A percentile compares a stretch with the other conserved stretches of the same genome.
phyloP scores from a whole-genome alignment of 148 eudicot genomes.

The Chenopodium album region DNA sequence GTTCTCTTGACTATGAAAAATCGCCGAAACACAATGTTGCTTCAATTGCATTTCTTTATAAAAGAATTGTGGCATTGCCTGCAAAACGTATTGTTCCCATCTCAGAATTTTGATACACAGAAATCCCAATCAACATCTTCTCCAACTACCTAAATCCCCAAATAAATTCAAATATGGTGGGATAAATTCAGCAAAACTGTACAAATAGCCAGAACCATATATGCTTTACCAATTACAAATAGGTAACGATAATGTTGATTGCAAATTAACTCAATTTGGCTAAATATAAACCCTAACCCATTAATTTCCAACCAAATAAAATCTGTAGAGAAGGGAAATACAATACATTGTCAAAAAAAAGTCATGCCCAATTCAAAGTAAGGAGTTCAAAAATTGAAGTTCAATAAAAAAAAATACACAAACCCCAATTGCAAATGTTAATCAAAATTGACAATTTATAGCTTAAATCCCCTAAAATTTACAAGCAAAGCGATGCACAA shows the following conservation, averaged over 20 bases:
- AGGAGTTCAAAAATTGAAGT: not conserved
- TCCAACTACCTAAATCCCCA: not conserved
- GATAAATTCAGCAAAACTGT: not conserved
- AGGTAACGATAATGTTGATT: not conserved
- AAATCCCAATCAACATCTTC: not conserved
- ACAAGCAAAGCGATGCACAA: not conserved
- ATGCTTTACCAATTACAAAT: too few relatives aligned
- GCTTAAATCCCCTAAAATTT: not conserved
- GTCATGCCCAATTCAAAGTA: not conserved
- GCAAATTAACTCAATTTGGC: not conserved
- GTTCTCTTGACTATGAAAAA: constrained; percentile 18
- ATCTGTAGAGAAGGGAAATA: too few relatives aligned
- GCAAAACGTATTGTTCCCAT: constrained; percentile 30
- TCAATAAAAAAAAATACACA: not conserved
- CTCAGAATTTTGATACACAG: constrained; percentile 1
- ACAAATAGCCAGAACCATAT: not conserved
- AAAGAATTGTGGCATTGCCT: constrained; percentile 18
- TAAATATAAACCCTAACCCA: not conserved
- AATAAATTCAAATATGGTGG: not conserved
- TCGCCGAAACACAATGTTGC: constrained; percentile 25
- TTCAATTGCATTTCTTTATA: constrained; percentile 29
- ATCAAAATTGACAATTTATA: not conserved
- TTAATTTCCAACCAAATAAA: not conserved
- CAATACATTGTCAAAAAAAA: too few relatives aligned
- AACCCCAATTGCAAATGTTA: not conserved